Percentiles rank a stretch among this genome's conserved stretches.
These are phyloP conservation scores for Centrapalus pauciflorus DNA, from an alignment of 129 eudicot genomes.

Conservation along the genomic window DNA sequence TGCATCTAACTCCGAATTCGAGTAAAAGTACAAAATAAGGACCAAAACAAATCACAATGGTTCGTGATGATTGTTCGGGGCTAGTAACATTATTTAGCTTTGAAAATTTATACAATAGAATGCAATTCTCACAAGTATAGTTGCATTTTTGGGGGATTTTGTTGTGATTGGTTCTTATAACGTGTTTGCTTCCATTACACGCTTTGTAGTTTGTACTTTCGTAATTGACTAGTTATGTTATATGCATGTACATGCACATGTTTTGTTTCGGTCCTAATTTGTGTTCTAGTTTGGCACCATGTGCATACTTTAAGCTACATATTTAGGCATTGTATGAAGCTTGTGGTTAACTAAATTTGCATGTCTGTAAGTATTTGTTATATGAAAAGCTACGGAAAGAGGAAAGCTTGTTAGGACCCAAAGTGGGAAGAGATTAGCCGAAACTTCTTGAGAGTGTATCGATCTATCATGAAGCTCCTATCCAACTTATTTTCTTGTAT, in stretches of 20 bases:
- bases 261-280: conserved; percentile 9
- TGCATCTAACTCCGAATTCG: background rate
- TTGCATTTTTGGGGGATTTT: background rate
- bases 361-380: background rate
- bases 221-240: background rate
- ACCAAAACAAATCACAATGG: background rate
- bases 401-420: background rate
- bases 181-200: background rate
- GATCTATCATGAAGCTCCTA: background rate
- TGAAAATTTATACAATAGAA: background rate
- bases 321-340: background rate
- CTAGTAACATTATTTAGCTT: background rate
- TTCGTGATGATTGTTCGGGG: background rate
- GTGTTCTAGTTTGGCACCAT: conserved; percentile 10
- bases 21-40: background rate
- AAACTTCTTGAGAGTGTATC: background rate
- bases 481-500: background rate
- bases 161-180: background rate
- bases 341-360: background rate
- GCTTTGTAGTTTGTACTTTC: background rate
- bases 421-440: background rate
- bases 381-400: background rate
- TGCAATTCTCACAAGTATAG: background rate
- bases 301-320: conserved; percentile 11
- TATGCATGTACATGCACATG: conserved; percentile 18